phyloP scores from a whole-genome alignment of 73 alveolate species.

The Paramecium tetraurelia region DNA sequence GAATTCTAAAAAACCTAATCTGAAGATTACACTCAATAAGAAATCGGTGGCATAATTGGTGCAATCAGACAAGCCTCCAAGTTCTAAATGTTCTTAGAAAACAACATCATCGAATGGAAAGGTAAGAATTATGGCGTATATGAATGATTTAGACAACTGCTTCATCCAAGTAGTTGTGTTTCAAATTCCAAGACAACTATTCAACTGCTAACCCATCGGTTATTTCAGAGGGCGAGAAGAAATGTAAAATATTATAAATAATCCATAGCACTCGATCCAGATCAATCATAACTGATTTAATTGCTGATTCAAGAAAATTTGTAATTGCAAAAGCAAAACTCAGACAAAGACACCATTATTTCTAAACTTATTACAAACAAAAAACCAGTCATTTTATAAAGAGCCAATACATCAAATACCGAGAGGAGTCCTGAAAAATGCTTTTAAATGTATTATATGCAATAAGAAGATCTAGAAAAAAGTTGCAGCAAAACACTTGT shows the following conservation, averaged over 20 bases:
- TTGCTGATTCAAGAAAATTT: background rate
- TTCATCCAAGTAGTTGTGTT: background rate
- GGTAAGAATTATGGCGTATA: background rate
- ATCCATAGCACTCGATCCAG: background rate
- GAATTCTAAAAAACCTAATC: conserved; percentile 15
- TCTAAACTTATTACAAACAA: background rate
- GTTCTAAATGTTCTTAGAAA: background rate
- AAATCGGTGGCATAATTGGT: background rate
- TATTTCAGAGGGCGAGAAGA: background rate
- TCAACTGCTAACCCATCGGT: background rate
- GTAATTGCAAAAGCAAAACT: background rate
- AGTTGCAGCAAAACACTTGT: background rate
- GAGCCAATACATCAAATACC: background rate
- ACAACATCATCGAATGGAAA: conserved; percentile 2
- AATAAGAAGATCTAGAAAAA: background rate
- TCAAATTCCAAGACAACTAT: background rate
- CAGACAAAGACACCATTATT: background rate
- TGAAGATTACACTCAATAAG: background rate
- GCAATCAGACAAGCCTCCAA: background rate
- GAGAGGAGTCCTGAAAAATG: background rate
- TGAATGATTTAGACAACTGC: background rate
- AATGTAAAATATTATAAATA: background rate
- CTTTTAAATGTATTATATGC: background rate
- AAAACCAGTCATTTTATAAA: background rate
- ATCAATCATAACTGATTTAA: background rate